Conservation (phyloP, 1,139 yeast species). For the Kodamaea anthophila region DNA sequence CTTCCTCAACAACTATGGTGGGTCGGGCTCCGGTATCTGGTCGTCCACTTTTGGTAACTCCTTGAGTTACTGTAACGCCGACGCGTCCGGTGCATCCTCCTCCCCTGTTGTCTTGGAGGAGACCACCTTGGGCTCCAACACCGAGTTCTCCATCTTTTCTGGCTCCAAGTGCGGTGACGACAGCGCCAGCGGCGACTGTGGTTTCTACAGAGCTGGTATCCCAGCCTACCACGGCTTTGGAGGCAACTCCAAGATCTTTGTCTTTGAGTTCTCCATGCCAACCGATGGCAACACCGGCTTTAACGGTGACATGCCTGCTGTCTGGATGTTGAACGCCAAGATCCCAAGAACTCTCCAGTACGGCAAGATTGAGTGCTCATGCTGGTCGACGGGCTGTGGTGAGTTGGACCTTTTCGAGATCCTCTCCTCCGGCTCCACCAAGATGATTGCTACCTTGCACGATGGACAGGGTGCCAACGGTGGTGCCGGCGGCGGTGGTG, state of each 20-base stretch:
- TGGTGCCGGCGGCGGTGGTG: conserved; percentile 62
- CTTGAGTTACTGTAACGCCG: conserved; percentile 23
- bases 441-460: conserved; percentile 79
- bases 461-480: conserved; percentile 59
- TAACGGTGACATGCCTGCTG: conserved; percentile 66
- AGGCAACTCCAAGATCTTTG: conserved; percentile 60
- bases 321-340: conserved; percentile 71
- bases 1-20: conserved; percentile 24
- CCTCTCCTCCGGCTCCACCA: conserved; percentile 61
- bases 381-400: conserved; percentile 78
- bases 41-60: conserved; percentile 22
- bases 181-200: conserved; percentile 49
- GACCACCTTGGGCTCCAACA: conserved; percentile 48
- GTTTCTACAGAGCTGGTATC: conserved; percentile 64
- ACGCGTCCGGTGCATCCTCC: conserved; percentile 38
- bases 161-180: conserved; percentile 43
- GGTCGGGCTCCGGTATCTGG: conserved; percentile 24
- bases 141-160: conserved; percentile 58
- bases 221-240: conserved; percentile 72
- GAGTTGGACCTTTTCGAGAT: conserved; percentile 77
- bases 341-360: conserved; percentile 78
- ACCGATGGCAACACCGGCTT: conserved; percentile 27
- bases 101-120: conserved; percentile 46
- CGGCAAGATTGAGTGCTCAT: conserved; percentile 56
- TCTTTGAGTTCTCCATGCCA: conserved; percentile 69